Base-by-base conservation (phyloP, 2,329 filamentous ascomycete genomes). In the Drechslerella stenobrocha region DNA sequence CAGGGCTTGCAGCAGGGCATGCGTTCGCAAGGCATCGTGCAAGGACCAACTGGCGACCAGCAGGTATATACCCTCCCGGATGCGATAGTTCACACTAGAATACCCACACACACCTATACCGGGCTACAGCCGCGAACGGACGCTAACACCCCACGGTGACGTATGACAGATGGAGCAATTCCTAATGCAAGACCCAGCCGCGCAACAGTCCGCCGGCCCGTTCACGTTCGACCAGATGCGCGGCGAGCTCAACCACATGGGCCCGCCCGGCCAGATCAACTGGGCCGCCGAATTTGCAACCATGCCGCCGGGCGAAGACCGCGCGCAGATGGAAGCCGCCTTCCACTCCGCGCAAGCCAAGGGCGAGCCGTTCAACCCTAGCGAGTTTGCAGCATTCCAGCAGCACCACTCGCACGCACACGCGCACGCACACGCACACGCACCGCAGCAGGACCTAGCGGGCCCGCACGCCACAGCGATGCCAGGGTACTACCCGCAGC, bases 381-480 rank as follows among this genome's bases (percentile, higher is more conserved):
- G 90, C 45, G 93, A 97, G 72, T 97, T 96, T 76, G 85, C 89
- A 47, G 85, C 86, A 69, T 97, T 95, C 76, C 87, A 90, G 75
- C 87, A 90, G 74, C 83, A 86, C 76, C 85, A 83, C 70, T 81
- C 83, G 70, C 82, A 82, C n/a, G n/a, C n/a, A n/a, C n/a, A n/a
- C n/a, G n/a, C n/a, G n/a, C n/a, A n/a, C n/a, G n/a, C n/a, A n/a
- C n/a, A 70, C 8, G 57, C 64, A 26, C 70, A 79, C 78, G 74
- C 77, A 79, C 52, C 80, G 79, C 77, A 78, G 76, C 74, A 74
- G 35, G 79, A 30, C 77, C 79, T 51, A 78, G 70, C 67, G 69
- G 51, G 67, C 70, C 75, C 74, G 20, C 45, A 44, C 26, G 44
- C 37, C 20, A 52, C 26, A 22, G 26, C 48, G 73, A 18, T 13